phyloP scores from a whole-genome alignment of 306 rosid genomes.

The Comarum palustre region DNA sequence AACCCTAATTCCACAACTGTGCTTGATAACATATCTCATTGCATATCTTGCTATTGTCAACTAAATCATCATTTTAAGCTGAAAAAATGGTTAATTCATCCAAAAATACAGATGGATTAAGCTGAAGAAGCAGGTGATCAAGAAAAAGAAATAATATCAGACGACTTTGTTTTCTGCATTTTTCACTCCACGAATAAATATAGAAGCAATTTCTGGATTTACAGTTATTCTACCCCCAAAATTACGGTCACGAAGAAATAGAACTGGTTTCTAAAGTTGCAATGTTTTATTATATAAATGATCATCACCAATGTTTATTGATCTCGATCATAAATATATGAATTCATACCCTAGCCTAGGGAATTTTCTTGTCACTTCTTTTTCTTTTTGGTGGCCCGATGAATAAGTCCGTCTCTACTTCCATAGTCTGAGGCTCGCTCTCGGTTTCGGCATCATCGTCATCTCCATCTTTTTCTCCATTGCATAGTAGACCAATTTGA shows the following conservation, averaged over 20 bases:
- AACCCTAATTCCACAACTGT: not conserved
- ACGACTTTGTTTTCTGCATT: not conserved
- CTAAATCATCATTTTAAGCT: no score
- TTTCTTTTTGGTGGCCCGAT: conserved; percentile 57
- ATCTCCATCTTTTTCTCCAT: conserved; percentile 5
- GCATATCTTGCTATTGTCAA: no score
- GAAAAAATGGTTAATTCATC: no score
- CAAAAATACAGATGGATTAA: no score
- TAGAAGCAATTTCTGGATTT: not conserved
- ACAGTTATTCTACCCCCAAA: not conserved
- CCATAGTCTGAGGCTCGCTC: conserved; percentile 17
- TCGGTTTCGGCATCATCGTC: not conserved
- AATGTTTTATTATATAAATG: not conserved
- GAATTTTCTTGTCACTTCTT: conserved; percentile 6
- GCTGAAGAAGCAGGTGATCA: no score
- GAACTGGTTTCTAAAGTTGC: not conserved
- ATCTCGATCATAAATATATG: not conserved
- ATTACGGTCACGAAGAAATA: not conserved
- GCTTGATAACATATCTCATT: not conserved
- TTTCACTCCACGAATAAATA: not conserved
- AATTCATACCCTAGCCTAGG: not conserved
- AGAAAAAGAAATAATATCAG: no score
- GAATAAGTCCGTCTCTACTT: conserved; percentile 77
- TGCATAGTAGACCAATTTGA: conserved; percentile 7
- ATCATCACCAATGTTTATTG: conserved; percentile 23